Base-by-base conservation (phyloP, 768 basidiomycete genomes). In the Vishniacozyma victoriae region DNA sequence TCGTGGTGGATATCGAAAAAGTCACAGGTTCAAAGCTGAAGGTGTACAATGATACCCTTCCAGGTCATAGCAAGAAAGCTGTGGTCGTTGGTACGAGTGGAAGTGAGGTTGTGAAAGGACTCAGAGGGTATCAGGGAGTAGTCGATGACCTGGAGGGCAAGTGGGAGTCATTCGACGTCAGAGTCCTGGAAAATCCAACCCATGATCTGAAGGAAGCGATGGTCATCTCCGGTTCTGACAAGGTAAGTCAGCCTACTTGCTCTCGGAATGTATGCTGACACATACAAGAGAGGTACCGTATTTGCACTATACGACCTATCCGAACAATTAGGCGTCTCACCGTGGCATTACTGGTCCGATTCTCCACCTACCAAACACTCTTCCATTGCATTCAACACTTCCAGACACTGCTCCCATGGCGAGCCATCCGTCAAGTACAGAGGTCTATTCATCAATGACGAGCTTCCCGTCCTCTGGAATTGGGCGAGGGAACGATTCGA, bases 401-500 rank as follows among this genome's bases (percentile, higher is more conserved):
- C 53, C 36, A 35, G 52, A 9, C 29, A 73, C 0, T 76, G 75
- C 49, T 50, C 71, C 5, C 82, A 84, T 69, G 83, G 81, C 35
- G 60, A 75, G 14, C 83, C 84, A 2, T 80, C 79, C 6, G 82
- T 86, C 48, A 80, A 84, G 61, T 85, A 82, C 57, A 78, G 84
- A 26, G 84, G 80, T 13, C 78, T 85, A 35, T 71, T 86, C 74
- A 70, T 86, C 53, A 86, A 86, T 62, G 84, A 86, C 55, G 85
- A 86, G 64, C 81, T 84, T 59, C 85, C 85, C 6, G 79, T 80
- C 23, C 64, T 85, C 42, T 79, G 81, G 54, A 81, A 79, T 56
- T 86, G 85, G 85, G 84, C 82, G 13, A 74, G 76, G 54, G 80
- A 80, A 52, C 81, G 80, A 55, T 85, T 80, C 9, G 82, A 83